phyloP scores from a whole-genome alignment of 1,139 yeast species.

The Ogataea hybrid region DNA sequence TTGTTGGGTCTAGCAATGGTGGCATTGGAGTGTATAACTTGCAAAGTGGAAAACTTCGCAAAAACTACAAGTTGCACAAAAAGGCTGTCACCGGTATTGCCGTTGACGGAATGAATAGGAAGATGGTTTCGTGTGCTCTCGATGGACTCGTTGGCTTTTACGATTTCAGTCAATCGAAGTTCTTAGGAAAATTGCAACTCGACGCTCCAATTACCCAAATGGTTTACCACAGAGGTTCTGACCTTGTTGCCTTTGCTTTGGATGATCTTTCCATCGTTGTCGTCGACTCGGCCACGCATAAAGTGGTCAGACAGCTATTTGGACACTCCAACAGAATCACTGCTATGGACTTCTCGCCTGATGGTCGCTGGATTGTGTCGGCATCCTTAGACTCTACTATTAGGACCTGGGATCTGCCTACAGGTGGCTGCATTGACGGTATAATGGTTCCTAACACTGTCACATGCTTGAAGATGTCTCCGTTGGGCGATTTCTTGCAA shows the following conservation, averaged over 20 bases:
- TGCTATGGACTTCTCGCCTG: conserved; percentile 86
- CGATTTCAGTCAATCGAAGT: conserved; percentile 72
- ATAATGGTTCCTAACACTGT: conserved; percentile 75
- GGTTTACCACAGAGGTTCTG: conserved; percentile 79
- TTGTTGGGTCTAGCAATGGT: conserved; percentile 90
- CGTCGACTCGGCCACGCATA: conserved; percentile 77
- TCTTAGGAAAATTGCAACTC: conserved; percentile 64
- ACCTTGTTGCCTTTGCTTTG: conserved; percentile 78
- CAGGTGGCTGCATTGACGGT: conserved; percentile 97
- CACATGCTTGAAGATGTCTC: conserved; percentile 77
- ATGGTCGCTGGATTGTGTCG: conserved; percentile 93
- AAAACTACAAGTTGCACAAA: conserved; percentile 61
- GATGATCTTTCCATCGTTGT: conserved; percentile 87
- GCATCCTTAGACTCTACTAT: conserved; percentile 83
- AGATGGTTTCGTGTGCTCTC: conserved; percentile 81
- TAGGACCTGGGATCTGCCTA: conserved; percentile 97
- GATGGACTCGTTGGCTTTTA: conserved; percentile 91
- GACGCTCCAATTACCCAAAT: conserved; percentile 77
- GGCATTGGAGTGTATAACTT: conserved; percentile 86
- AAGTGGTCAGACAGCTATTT: conserved; percentile 79
- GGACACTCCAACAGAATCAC: conserved; percentile 93
- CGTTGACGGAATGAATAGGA: conserved; percentile 84
- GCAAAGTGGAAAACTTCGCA: conserved; percentile 83
- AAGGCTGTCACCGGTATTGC: conserved; percentile 87
- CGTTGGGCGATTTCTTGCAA: conserved; percentile 88